A percentile compares a stretch with the other conserved stretches of the same genome.
Evolutionary conservation across 2,329 filamentous ascomycete species (phyloP).

Genomic region (Raffaelea albimanens): DNA sequence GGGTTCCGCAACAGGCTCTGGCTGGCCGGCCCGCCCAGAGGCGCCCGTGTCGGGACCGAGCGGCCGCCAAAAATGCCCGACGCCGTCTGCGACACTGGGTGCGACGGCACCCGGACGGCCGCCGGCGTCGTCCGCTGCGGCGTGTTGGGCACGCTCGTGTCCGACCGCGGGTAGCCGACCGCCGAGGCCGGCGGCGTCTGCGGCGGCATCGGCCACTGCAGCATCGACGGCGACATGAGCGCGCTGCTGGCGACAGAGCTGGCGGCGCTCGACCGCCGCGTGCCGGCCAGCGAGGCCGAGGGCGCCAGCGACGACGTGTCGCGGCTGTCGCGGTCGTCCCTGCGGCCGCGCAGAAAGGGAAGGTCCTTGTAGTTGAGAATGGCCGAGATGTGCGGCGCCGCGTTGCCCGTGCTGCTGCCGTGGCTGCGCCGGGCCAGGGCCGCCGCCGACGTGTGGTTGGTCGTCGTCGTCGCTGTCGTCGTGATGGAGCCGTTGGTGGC

Average conservation of each 20-base stretch:
- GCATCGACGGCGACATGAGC: constrained; percentile 8
- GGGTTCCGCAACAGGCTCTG: constrained; percentile 8
- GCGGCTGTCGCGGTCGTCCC: background rate
- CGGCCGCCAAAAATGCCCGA: background rate
- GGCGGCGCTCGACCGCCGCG: constrained; percentile 5
- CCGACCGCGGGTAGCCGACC: background rate
- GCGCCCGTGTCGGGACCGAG: constrained; percentile 6
- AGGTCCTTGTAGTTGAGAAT: background rate
- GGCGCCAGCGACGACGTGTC: background rate
- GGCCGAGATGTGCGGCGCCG: background rate
- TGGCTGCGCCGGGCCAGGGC: background rate
- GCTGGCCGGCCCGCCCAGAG: constrained; percentile 5
- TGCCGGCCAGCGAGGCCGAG: background rate
- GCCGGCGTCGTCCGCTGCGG: background rate
- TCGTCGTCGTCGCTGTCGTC: background rate
- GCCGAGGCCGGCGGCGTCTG: constrained; percentile 11
- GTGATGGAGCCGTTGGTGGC: background rate
- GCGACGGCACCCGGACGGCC: background rate
- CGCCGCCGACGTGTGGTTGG: background rate
- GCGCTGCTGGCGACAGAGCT: constrained; percentile 14
- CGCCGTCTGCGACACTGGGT: no score
- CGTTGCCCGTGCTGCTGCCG: background rate
- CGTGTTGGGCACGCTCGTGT: background rate
- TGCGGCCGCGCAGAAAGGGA: background rate
- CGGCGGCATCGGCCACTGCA: constrained; percentile 13